Conservation (phyloP, 345 rosid genomes). For the Cardamine chenopodiifolia region DNA sequence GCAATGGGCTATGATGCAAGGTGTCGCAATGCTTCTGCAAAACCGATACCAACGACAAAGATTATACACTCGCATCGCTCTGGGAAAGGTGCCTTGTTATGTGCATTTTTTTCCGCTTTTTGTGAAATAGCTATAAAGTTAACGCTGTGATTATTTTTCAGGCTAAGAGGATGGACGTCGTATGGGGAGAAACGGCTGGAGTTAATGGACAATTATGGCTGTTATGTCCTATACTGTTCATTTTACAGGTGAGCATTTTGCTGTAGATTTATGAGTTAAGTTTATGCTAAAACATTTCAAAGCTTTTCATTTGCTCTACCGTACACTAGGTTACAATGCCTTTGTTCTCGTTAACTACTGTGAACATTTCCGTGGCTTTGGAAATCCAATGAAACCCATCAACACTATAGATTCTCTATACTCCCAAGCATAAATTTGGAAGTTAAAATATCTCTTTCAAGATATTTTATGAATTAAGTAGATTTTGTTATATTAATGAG, state of each 20-base stretch:
- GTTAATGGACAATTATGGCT: conserved; percentile 96
- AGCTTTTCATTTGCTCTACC: conserved; percentile 3
- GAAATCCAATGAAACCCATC: not conserved
- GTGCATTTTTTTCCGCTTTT: not conserved
- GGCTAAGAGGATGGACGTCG: conserved; percentile 99
- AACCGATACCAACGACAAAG: conserved; percentile 99
- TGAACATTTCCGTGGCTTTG: not conserved
- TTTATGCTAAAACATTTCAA: not conserved
- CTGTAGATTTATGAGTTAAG: not conserved
- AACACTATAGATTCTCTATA: not conserved
- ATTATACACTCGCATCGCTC: conserved; percentile 95
- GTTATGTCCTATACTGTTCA: conserved; percentile 88
- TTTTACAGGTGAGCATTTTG: conserved; percentile 68
- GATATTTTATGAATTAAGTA: not conserved
- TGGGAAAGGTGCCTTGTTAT: conserved; percentile 75
- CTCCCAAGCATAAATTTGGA: not conserved
- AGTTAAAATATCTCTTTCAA: not conserved
- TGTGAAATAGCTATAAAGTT: not conserved
- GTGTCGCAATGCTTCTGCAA: conserved; percentile 98
- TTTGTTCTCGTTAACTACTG: conserved; percentile 19
- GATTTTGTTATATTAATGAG: not conserved
- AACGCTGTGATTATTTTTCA: conserved; percentile 32
- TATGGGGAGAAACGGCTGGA: conserved; percentile 99
- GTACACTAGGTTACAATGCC: not conserved
- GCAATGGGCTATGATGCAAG: conserved; percentile 99